A percentile compares a stretch with the other conserved stretches of the same genome.
phyloP scores from a whole-genome alignment of 2,329 filamentous ascomycete species.

The Orbilia oligospora region DNA sequence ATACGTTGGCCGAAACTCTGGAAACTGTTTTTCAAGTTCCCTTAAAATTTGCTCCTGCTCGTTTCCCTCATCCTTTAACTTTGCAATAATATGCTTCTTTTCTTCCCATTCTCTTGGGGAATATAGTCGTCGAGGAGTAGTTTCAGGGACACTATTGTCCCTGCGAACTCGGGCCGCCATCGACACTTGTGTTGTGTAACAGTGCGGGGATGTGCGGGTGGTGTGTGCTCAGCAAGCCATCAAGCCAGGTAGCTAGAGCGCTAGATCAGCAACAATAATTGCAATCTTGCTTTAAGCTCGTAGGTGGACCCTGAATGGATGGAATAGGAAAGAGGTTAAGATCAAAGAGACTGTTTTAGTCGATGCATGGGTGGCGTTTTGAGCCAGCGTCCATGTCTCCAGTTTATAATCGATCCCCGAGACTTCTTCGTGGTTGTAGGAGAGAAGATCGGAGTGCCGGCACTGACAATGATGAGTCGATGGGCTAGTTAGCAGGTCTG shows the following conservation, averaged over 20 bases:
- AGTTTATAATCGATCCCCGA: conserved; percentile 7
- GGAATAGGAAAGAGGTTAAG: conserved; percentile 50
- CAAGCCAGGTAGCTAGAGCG: not conserved
- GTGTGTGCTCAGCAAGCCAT: not conserved
- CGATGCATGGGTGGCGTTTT: conserved; percentile 12
- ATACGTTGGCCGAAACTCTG: conserved; percentile 52
- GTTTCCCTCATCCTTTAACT: conserved; percentile 35
- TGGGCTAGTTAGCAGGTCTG: not conserved
- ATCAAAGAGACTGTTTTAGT: not conserved
- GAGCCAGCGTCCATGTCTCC: not conserved
- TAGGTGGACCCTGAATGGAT: conserved; percentile 12
- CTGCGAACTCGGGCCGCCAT: conserved; percentile 7
- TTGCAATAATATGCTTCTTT: conserved; percentile 38
- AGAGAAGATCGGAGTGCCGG: not conserved
- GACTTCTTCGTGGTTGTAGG: not conserved
- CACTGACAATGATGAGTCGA: not conserved
- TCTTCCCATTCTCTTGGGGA: conserved; percentile 42
- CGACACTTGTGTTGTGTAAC: conserved; percentile 30
- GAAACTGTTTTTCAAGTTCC: conserved; percentile 44
- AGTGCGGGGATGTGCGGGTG: not conserved
- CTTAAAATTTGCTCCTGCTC: conserved; percentile 39
- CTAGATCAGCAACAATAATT: not conserved
- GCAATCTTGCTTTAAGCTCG: not conserved
- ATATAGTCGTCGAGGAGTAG: conserved; percentile 35
- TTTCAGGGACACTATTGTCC: conserved; percentile 4